A percentile compares a stretch with the other conserved stretches of the same genome.
phyloP scores from a whole-genome alignment of 2,329 filamentous ascomycete species.

The Verticillium dahliae region DNA sequence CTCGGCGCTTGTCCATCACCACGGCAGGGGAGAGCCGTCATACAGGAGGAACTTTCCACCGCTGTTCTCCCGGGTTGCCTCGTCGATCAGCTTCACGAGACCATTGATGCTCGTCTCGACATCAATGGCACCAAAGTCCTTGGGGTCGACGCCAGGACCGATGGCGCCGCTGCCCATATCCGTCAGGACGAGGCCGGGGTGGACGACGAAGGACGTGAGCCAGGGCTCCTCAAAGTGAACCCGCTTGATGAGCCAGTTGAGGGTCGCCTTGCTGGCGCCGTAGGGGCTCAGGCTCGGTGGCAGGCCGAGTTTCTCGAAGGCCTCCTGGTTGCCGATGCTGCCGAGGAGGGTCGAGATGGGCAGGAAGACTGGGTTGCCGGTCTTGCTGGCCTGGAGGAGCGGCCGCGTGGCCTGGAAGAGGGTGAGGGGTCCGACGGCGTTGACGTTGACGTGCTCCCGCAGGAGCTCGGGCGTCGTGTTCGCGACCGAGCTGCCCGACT shows the following conservation, averaged over 20 bases:
- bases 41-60: conserved; percentile 8
- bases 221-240: conserved; percentile 24
- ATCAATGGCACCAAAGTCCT: conserved; percentile 6
- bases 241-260: conserved; percentile 22
- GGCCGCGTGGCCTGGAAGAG: conserved; percentile 17
- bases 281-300: conserved; percentile 26
- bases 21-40: conserved; percentile 7
- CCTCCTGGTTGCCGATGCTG: conserved; percentile 14
- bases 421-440: conserved; percentile 16
- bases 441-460: conserved; percentile 30
- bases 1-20: background rate
- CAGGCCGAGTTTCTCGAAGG: conserved; percentile 6
- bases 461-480: conserved; percentile 28
- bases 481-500: conserved; percentile 21
- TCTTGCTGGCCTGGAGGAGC: conserved; percentile 16
- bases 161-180: background rate
- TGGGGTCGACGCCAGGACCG: background rate
- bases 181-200: conserved; percentile 19
- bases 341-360: conserved; percentile 17
- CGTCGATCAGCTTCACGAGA: conserved; percentile 4
- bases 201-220: conserved; percentile 22
- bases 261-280: conserved; percentile 32
- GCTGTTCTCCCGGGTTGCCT: conserved; percentile 2
- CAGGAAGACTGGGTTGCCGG: conserved; percentile 17
- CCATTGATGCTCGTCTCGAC: conserved; percentile 11